Base-by-base conservation (phyloP, 2,329 filamentous ascomycete species). In the Westerdykella ornata region DNA sequence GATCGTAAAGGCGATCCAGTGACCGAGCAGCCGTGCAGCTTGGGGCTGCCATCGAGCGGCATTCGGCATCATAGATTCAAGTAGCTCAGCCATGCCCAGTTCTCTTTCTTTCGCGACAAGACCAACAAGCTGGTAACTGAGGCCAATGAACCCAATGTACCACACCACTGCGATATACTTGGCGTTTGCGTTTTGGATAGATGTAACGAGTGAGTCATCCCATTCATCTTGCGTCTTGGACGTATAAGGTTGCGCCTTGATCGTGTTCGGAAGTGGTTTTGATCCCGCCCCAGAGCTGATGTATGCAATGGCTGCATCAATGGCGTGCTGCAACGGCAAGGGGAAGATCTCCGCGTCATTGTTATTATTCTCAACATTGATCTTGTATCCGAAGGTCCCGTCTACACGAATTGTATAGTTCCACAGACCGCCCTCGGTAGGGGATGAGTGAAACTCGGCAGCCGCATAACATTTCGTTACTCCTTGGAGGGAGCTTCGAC, bases 21-120 rank as follows among this genome's bases (percentile, higher is more conserved):
- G 80, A 0, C 86, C 81, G 5, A 88, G 57, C n/a, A 94, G 72
- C n/a, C 88, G 75, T 2, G 83, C 81, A 14, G 78, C 75, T 66
- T 88, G 85, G 12, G 84, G 78, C 57, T 85, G 73, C 84, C 85
- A 92, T 34, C 76, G 72, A 35, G 72, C 72, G 29, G 73, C 71
- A 44, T 84, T 85, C 1, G 85, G 82, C 76, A 90, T 89, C 86
- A 94, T 94, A 39, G 85, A 82, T 63, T 95, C 88, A 37, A 94
- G 78, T 22, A 95, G 72, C 44, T 87, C 84, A 4, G 85, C 84
- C 80, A 94, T 92, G 45, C 88, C 88, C 15, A 80, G 72, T 66
- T 95, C 88, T 37, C 88, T 74, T 66, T 95, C 88, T 2, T 80
- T 79, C 6, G 88, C 87, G 56, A 94, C 80, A 52, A 88, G 78